Evolutionary conservation across 2,329 filamentous ascomycete genomes (phyloP).

Genomic region (Dactylonectria estremocensis): DNA sequence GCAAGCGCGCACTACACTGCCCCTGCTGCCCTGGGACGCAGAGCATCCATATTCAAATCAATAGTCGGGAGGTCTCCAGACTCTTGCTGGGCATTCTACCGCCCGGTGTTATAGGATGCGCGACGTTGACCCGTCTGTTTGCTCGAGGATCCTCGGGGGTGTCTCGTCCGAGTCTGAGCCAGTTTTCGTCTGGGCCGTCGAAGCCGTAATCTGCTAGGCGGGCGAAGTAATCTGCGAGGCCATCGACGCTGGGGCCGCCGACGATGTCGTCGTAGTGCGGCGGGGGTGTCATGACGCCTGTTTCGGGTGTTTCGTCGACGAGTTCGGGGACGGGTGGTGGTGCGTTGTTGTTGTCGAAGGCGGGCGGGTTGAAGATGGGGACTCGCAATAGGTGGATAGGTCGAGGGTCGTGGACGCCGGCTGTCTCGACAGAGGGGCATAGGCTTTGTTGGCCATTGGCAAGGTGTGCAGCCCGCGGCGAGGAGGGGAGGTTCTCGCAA

Average conservation of each 20-base stretch:
- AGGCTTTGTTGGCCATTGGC: constrained; percentile 34
- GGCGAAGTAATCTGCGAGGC: constrained; percentile 89
- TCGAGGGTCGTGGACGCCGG: constrained; percentile 62
- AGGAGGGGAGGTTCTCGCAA: constrained; percentile 57
- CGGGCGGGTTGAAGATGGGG: constrained; percentile 90
- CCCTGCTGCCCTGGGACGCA: no score
- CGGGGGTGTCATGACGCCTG: constrained; percentile 80
- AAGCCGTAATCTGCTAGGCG: constrained; percentile 74
- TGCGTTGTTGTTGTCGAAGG: constrained; percentile 81
- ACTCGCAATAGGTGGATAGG: constrained; percentile 88
- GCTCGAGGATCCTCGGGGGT: constrained; percentile 63
- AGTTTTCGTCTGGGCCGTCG: constrained; percentile 56
- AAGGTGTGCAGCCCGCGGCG: constrained; percentile 71
- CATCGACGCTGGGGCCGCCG: constrained; percentile 76
- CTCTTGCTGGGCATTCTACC: constrained; percentile 70
- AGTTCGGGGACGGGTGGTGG: constrained; percentile 51
- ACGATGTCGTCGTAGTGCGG: constrained; percentile 88
- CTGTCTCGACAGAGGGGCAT: no score
- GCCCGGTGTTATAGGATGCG: constrained; percentile 70
- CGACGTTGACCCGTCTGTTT: constrained; percentile 71
- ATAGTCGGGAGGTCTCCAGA: constrained; percentile 63
- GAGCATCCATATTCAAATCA: constrained; percentile 45
- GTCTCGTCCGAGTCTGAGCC: constrained; percentile 60
- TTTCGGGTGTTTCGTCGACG: constrained; percentile 34
- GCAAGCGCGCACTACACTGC: no score